Conservation (phyloP, 129 eudicot genomes). For the Lactuca saligna region DNA sequence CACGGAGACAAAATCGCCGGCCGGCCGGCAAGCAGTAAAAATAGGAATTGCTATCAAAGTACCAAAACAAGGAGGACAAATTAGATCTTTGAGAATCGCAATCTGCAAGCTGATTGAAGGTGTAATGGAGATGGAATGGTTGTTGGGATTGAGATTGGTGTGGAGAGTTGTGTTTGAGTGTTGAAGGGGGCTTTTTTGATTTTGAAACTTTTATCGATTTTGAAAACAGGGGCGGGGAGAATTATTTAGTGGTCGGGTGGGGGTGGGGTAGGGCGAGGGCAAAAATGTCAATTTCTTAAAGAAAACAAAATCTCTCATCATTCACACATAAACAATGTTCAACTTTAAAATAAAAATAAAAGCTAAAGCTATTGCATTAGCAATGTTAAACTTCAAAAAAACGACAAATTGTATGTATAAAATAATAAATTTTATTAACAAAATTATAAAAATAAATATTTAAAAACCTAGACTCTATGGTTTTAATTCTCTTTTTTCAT, state of each 20-base stretch:
- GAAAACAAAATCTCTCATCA: neutral
- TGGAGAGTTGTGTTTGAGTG: conserved; percentile 21
- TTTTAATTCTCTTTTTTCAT: too few relatives aligned
- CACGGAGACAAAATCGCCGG: conserved; percentile 26
- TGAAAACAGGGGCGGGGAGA: conserved; percentile 32
- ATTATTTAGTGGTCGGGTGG: conserved; percentile 14
- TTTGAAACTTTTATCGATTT: conserved; percentile 24
- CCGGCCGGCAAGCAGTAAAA: conserved; percentile 21
- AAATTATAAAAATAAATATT: too few relatives aligned
- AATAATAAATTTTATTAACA: too few relatives aligned
- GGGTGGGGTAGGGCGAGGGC: conserved; percentile 4
- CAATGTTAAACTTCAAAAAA: neutral
- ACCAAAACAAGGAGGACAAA: neutral
- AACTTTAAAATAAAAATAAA: neutral
- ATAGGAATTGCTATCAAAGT: conserved; percentile 1
- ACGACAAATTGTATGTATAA: neutral
- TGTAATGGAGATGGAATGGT: conserved; percentile 28
- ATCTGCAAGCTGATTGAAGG: conserved; percentile 10
- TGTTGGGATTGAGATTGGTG: conserved; percentile 36
- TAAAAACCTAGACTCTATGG: too few relatives aligned
- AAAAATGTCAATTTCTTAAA: neutral
- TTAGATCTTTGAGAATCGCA: neutral
- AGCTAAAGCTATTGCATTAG: neutral
- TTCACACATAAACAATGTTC: neutral
- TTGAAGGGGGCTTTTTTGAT: conserved; percentile 25